Percentiles rank a stretch among this genome's conserved stretches.
phyloP scores from a whole-genome alignment of 768 basidiomycete genomes.

The Termitomyces bulborhizus region DNA sequence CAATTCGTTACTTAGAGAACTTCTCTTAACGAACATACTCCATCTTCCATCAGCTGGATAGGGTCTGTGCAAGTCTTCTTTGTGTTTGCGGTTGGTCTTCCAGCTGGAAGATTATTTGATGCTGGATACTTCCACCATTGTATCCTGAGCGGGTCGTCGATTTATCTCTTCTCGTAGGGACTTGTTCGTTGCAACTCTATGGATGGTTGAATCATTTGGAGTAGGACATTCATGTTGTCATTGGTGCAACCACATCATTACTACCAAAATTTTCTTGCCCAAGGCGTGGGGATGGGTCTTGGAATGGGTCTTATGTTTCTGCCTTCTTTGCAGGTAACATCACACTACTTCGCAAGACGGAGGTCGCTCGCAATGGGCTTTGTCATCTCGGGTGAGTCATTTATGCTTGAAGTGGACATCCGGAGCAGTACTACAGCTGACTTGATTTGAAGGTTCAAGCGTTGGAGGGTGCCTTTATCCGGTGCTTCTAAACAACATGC shows the following conservation, averaged over 20 bases:
- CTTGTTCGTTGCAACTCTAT: background rate
- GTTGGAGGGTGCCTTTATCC: conserved; percentile 48
- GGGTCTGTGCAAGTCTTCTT: conserved; percentile 46
- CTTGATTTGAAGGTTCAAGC: conserved; percentile 28
- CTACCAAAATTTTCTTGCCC: conserved; percentile 48
- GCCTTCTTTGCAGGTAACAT: conserved; percentile 44
- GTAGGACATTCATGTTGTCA: conserved; percentile 45
- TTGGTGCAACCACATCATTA: conserved; percentile 39
- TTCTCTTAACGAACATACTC: conserved; percentile 29
- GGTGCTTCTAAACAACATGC: conserved; percentile 44
- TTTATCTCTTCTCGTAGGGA: conserved; percentile 38
- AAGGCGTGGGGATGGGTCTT: conserved; percentile 51
- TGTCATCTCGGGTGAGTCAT: conserved; percentile 37
- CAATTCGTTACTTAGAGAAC: conserved; percentile 19
- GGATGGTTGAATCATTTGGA: background rate
- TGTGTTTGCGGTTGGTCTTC: conserved; percentile 37
- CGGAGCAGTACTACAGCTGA: background rate
- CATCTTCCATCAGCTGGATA: conserved; percentile 44
- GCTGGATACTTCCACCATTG: conserved; percentile 43
- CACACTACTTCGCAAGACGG: conserved; percentile 45
- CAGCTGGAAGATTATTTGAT: conserved; percentile 40
- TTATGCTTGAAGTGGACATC: background rate
- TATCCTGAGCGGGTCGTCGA: conserved; percentile 28
- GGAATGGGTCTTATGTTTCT: conserved; percentile 52
- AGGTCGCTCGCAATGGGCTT: conserved; percentile 51